phyloP scores from a whole-genome alignment of 257 asterid species.

The Rubia yunnanensis region DNA sequence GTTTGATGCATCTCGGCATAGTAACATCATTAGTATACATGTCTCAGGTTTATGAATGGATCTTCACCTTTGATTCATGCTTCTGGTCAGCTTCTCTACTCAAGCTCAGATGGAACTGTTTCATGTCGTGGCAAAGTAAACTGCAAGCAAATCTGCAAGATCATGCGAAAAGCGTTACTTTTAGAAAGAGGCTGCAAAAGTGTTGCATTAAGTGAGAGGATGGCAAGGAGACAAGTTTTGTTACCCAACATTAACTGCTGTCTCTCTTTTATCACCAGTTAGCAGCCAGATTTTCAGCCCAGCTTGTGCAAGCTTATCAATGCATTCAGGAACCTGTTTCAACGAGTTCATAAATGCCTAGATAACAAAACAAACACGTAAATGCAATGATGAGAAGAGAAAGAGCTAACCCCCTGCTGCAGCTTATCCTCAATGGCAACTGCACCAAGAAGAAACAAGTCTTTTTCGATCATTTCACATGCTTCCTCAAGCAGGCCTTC shows the following conservation, averaged over 20 bases:
- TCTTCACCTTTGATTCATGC: slow-evolving; percentile 31
- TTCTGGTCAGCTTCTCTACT: slow-evolving; percentile 21
- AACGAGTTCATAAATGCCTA: too few species aligned
- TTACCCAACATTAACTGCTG: slow-evolving; percentile 68
- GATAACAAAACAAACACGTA: too few species aligned
- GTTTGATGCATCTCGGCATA: background rate
- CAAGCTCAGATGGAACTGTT: slow-evolving; percentile 44
- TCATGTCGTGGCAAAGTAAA: slow-evolving; percentile 60
- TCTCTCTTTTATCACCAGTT: slow-evolving; percentile 69
- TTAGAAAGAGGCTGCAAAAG: background rate
- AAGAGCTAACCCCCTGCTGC: slow-evolving; percentile 51
- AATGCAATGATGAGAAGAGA: background rate
- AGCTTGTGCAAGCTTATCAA: slow-evolving; percentile 67
- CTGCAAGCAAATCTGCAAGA: slow-evolving; percentile 56
- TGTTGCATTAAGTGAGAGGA: background rate
- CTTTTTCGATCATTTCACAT: slow-evolving; percentile 56
- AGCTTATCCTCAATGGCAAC: slow-evolving; percentile 66
- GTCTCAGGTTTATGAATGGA: background rate
- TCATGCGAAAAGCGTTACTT: background rate
- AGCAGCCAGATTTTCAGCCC: slow-evolving; percentile 68
- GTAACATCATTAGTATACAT: too few species aligned
- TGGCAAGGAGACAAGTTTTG: slow-evolving; percentile 5
- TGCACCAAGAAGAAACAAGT: slow-evolving; percentile 51
- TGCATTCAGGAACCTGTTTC: slow-evolving; percentile 63
- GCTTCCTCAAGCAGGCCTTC: slow-evolving; percentile 46